A percentile compares a stretch with the other conserved stretches of the same genome.
phyloP scores from a whole-genome alignment of 2,329 filamentous ascomycete species.

The Colletotrichum viniferum region DNA sequence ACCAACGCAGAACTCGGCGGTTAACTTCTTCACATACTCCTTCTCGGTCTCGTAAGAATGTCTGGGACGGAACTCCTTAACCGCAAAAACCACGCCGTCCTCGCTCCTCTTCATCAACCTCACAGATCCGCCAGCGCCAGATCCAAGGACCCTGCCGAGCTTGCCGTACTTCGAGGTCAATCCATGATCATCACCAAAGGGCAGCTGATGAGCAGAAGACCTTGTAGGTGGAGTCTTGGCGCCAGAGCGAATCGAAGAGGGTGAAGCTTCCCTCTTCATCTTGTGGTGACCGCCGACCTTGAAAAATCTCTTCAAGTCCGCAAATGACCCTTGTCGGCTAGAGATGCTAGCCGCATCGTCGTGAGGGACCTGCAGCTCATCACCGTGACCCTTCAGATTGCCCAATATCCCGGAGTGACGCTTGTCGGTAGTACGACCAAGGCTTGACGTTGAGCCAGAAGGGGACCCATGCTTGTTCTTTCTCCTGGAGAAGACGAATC shows the following conservation, averaged over 20 bases:
- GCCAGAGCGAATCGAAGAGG: slow-evolving; percentile 58
- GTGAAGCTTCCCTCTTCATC: slow-evolving; percentile 70
- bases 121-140: slow-evolving; percentile 93
- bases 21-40: slow-evolving; percentile 98
- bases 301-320: slow-evolving; percentile 96
- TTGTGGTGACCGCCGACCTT: slow-evolving; percentile 75
- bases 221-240: slow-evolving; percentile 51
- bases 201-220: slow-evolving; percentile 67
- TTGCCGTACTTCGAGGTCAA: slow-evolving; percentile 93
- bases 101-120: slow-evolving; percentile 91
- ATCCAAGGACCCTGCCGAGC: slow-evolving; percentile 90
- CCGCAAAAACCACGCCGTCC: slow-evolving; percentile 92
- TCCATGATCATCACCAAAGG: slow-evolving; percentile 93
- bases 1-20: slow-evolving; percentile 96
- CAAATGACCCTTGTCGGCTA: slow-evolving; percentile 80
- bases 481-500: slow-evolving; percentile 83
- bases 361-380: slow-evolving; percentile 49
- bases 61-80: slow-evolving; percentile 93
- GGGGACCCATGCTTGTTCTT: slow-evolving; percentile 67
- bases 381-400: slow-evolving; percentile 40
- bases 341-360: slow-evolving; percentile 51
- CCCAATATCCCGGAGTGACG: slow-evolving; percentile 51
- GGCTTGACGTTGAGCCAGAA: slow-evolving; percentile 53
- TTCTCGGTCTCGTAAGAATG: slow-evolving; percentile 93
- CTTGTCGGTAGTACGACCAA: slow-evolving; percentile 56